Base-by-base conservation (phyloP, 768 basidiomycete genomes). In the Thelephora aurantiotincta region DNA sequence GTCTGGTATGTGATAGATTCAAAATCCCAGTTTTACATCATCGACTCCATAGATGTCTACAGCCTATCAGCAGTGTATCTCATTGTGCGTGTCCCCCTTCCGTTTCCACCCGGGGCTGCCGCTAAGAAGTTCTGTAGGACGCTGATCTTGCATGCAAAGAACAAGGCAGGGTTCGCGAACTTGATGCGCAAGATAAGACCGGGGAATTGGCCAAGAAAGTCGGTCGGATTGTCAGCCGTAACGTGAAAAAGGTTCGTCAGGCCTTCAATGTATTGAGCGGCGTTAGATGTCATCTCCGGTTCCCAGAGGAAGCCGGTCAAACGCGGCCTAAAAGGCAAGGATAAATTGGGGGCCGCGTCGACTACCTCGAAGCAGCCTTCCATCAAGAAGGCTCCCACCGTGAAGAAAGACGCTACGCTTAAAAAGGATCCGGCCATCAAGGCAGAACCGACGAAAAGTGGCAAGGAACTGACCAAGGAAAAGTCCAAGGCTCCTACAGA, bases 31-130 rank as follows among this genome's bases (percentile, higher is more conserved):
- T 86, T 80, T 53, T 53, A 58, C 0, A 68, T 65, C 20, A 54
- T 85, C n/a, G 57, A 68, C 51, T 73, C 73, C 1, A 65, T 78
- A 12, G 76, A 83, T 53, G 62, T 90, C 7, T 89, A 90, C 60
- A 77, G 82, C 56, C 57, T 90, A 26, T 77, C 85, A 0, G 79
- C 84, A 1, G 73, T 77, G 1, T 72, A 68, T 3, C 58, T 88
- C 35, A 68, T 66, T 20, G 83, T 78, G 58, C 47, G 79, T 36
- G 12, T 35, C 18, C 33, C 30, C 20, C 38, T 52, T 51, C 11
- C 19, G 6, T 1, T 11, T 35, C 11, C 30, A 30, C 11, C 22
- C 23, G 33, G 46, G 12, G n/a, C 7, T 6, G 2, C n/a, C 23
- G n/a, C 19, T 41, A 41, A 11, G 12, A 35, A 1, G 33, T 18